phyloP scores from a whole-genome alignment of 176 grass and related monocot genomes.

The Oryza australiensis region DNA sequence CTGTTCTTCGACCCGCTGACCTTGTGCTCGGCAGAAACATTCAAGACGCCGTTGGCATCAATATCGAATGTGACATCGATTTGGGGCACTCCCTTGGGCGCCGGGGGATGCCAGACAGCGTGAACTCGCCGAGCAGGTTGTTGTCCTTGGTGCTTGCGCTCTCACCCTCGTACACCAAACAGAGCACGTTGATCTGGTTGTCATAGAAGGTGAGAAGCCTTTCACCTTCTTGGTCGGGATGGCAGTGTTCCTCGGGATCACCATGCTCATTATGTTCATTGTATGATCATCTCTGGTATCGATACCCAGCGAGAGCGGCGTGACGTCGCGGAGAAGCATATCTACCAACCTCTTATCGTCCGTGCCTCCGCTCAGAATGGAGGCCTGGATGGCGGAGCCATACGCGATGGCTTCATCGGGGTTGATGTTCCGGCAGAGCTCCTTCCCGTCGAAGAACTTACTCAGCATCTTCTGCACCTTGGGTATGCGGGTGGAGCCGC shows the following conservation, averaged over 20 bases:
- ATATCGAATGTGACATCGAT: conserved; percentile 54
- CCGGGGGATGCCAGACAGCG: conserved; percentile 43
- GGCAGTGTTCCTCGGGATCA: conserved; percentile 57
- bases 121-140: conserved; percentile 45
- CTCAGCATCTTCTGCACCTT: conserved; percentile 39
- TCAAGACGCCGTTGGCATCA: conserved; percentile 47
- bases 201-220: conserved; percentile 19
- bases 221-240: conserved; percentile 50
- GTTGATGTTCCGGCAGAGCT: conserved; percentile 56
- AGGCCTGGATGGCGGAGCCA: conserved; percentile 54
- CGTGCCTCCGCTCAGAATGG: conserved; percentile 13
- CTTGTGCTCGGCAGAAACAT: conserved; percentile 30
- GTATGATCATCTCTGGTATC: conserved; percentile 4
- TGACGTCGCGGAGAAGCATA: conserved; percentile 55
- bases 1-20: conserved; percentile 30
- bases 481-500: background rate
- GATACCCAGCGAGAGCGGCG: conserved; percentile 59
- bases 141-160: conserved; percentile 41
- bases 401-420: conserved; percentile 59
- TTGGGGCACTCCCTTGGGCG: background rate
- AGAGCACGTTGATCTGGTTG: conserved; percentile 8
- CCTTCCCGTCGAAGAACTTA: conserved; percentile 48
- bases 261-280: conserved; percentile 43
- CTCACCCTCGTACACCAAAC: conserved; percentile 58
- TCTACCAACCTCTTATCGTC: conserved; percentile 30